phyloP scores from a whole-genome alignment of 441 rosid species.

The Cnidoscolus chayamansa region DNA sequence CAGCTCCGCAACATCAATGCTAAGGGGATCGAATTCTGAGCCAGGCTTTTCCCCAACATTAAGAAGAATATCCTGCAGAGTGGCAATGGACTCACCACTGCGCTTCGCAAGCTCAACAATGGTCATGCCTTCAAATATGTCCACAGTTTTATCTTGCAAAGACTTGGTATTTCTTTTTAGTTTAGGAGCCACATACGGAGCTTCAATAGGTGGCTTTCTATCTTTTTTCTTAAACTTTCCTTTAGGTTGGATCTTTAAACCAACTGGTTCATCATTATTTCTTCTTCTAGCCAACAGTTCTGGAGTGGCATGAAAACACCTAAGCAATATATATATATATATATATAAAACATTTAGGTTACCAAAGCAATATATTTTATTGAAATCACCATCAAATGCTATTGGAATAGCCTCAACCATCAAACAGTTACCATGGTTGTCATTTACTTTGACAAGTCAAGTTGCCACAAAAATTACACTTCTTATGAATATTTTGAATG shows the following conservation, averaged over 20 bases:
- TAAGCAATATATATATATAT: conserved; percentile 22
- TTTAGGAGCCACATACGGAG: conserved; percentile 68
- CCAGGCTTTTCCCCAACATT: conserved; percentile 74
- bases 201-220: conserved; percentile 60
- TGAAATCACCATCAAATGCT: background rate
- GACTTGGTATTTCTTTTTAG: conserved; percentile 45
- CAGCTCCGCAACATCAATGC: conserved; percentile 83
- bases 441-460: background rate
- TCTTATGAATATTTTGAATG: background rate
- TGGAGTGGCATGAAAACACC: conserved; percentile 62
- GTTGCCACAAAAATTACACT: background rate
- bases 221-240: conserved; percentile 65
- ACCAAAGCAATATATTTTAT: background rate
- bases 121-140: conserved; percentile 86
- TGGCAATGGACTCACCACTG: conserved; percentile 51
- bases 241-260: conserved; percentile 42
- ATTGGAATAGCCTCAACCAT: background rate
- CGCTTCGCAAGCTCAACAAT: conserved; percentile 73
- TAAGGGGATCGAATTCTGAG: conserved; percentile 75
- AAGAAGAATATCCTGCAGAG: conserved; percentile 65
- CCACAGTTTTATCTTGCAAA: conserved; percentile 54
- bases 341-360: conserved; percentile 8
- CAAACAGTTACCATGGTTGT: background rate
- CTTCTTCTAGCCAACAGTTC: conserved; percentile 38
- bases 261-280: conserved; percentile 11